Percentiles rank a stretch among this genome's conserved stretches.
Evolutionary conservation across 192 early-diverging fungal genomes (phyloP).

Genomic region (Spinellus fusiger): DNA sequence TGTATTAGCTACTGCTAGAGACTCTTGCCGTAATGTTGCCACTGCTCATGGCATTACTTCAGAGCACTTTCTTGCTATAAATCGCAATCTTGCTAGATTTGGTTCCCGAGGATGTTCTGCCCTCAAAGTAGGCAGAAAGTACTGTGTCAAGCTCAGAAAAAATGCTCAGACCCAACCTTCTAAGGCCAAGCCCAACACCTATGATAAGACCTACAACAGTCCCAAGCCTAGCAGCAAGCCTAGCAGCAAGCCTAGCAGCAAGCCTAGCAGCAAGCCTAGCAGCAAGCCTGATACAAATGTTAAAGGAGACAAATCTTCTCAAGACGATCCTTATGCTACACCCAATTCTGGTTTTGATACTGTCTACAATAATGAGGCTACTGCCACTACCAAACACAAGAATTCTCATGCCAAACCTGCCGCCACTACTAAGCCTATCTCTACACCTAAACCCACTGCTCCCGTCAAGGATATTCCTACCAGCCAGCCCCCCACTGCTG

Average conservation of each 20-base stretch:
- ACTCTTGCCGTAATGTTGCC: slow-evolving; percentile 14
- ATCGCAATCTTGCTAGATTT: background rate
- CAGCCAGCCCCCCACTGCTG: background rate
- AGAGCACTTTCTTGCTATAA: too few species aligned
- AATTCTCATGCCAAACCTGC: too few species aligned
- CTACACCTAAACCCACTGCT: slow-evolving; percentile 4
- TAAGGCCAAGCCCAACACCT: slow-evolving; percentile 3
- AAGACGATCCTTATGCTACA: too few species aligned
- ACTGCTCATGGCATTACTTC: background rate
- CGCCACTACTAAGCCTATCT: too few species aligned
- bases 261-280: slow-evolving; percentile 9
- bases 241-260: slow-evolving; percentile 9
- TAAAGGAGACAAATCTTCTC: too few species aligned
- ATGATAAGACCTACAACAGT: background rate
- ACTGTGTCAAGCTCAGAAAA: slow-evolving; percentile 23
- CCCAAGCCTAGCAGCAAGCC: slow-evolving; percentile 11
- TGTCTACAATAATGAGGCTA: too few species aligned
- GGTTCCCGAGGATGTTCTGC: slow-evolving; percentile 7
- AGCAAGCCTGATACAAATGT: too few species aligned
- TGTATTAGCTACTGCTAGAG: background rate
- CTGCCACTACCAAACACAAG: too few species aligned
- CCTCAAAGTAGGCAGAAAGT: slow-evolving; percentile 8
- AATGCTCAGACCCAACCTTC: background rate
- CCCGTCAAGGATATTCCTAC: slow-evolving; percentile 11
- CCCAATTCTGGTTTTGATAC: too few species aligned